A percentile compares a stretch with the other conserved stretches of the same genome.
Evolutionary conservation across 305 asterid genomes (phyloP).

Genomic region (Lippia alba): DNA sequence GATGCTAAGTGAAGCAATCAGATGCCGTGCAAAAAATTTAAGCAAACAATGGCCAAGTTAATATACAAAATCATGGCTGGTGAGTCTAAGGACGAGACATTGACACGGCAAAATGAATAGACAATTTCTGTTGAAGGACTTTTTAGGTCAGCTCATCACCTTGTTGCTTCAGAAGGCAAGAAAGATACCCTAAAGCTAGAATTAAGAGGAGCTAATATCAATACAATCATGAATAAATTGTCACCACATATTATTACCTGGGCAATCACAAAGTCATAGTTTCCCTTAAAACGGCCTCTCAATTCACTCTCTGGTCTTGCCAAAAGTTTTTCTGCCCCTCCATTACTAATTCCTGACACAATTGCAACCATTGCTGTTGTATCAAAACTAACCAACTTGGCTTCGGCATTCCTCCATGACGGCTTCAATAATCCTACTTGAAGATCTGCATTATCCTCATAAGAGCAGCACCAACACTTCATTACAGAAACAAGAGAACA

Average conservation of each 20-base stretch:
- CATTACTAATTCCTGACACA: conserved; percentile 90
- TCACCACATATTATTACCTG: conserved; percentile 56
- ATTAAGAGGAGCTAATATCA: conserved; percentile 1
- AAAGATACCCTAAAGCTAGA: neutral
- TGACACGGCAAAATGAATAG: conserved; percentile 10
- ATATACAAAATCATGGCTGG: conserved; percentile 6
- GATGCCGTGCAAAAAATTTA: conserved; percentile 17
- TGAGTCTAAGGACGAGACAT: conserved; percentile 18
- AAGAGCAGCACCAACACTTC: conserved; percentile 63
- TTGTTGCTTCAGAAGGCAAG: conserved; percentile 6
- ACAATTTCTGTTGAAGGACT: conserved; percentile 4
- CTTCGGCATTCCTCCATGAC: conserved; percentile 34
- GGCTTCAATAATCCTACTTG: conserved; percentile 36
- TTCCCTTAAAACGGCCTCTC: conserved; percentile 77
- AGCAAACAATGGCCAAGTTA: conserved; percentile 19
- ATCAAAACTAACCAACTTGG: conserved; percentile 79
- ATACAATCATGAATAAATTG: conserved; percentile 13
- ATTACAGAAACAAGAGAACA: conserved; percentile 56
- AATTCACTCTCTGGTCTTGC: conserved; percentile 66
- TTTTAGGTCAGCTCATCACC: conserved; percentile 14
- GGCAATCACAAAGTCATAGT: conserved; percentile 76
- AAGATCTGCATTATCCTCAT: conserved; percentile 34
- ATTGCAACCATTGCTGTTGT: conserved; percentile 86
- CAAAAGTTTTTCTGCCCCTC: conserved; percentile 58
- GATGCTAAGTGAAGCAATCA: conserved; percentile 11